Evolutionary conservation across 768 basidiomycete genomes (phyloP).

Genomic region (Grammothele lineata): DNA sequence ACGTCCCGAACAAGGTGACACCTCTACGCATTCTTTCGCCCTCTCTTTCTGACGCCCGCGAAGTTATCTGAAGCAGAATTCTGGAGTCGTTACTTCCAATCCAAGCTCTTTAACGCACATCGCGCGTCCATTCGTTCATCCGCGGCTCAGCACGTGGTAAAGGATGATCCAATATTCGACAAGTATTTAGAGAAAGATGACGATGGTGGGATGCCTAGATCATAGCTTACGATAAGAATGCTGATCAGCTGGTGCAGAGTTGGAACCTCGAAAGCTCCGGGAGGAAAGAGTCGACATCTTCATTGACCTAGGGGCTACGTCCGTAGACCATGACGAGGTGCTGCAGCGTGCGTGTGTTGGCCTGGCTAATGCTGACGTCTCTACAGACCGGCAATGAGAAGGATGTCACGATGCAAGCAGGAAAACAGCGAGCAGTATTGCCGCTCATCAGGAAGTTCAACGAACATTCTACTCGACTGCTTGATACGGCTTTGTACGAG

Average conservation of each 20-base stretch:
- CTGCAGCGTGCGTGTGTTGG: too few relatives aligned
- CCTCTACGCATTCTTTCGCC: background rate
- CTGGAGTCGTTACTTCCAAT: slow-evolving; percentile 96
- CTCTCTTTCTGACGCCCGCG: background rate
- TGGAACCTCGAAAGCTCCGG: slow-evolving; percentile 72
- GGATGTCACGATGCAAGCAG: slow-evolving; percentile 95
- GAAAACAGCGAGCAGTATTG: slow-evolving; percentile 79
- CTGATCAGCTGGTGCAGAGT: slow-evolving; percentile 44
- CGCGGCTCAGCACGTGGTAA: slow-evolving; percentile 77
- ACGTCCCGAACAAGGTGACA: slow-evolving; percentile 82
- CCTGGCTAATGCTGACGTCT: background rate
- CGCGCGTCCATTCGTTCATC: slow-evolving; percentile 89
- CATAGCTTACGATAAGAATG: too few relatives aligned
- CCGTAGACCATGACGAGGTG: slow-evolving; percentile 89
- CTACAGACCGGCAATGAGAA: slow-evolving; percentile 79
- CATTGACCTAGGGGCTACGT: slow-evolving; percentile 82
- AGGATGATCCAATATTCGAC: slow-evolving; percentile 93
- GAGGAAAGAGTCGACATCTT: slow-evolving; percentile 70
- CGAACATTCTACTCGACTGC: slow-evolving; percentile 88
- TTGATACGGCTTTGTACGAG: slow-evolving; percentile 70
- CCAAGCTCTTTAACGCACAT: slow-evolving; percentile 92
- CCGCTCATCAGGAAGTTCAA: slow-evolving; percentile 97
- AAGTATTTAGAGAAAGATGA: slow-evolving; percentile 95
- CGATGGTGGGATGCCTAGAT: slow-evolving; percentile 65
- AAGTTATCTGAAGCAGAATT: slow-evolving; percentile 90